Conservation (phyloP, 192 early-diverging fungal species). For the Coemansia sp. region DNA sequence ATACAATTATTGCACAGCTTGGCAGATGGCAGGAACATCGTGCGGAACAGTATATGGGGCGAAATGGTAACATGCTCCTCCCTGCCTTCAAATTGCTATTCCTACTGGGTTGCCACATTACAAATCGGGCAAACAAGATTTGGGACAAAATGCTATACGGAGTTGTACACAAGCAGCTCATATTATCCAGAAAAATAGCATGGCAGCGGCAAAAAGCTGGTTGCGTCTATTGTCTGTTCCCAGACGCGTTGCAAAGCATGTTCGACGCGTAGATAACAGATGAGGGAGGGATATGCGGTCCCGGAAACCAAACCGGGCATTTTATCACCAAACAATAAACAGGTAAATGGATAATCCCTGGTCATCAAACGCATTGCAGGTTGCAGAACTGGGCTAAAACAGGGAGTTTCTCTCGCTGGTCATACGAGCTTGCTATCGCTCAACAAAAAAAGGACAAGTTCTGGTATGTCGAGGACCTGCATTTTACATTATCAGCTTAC, state of each 20-base stretch:
- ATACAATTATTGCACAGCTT: not conserved
- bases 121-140: not conserved
- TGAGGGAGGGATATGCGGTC: not conserved
- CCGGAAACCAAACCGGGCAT: not conserved
- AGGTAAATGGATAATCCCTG: not conserved
- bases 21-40: not conserved
- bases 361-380: not conserved
- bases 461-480: too few relatives aligned
- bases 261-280: not conserved
- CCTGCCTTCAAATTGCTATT: not conserved
- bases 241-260: not conserved
- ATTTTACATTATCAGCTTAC: too few relatives aligned
- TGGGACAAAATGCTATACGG: not conserved
- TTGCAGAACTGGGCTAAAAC: not conserved
- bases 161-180: not conserved
- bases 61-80: not conserved
- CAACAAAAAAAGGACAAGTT: too few relatives aligned
- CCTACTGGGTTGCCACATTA: not conserved
- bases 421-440: too few relatives aligned
- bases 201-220: not conserved
- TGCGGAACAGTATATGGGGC: not conserved
- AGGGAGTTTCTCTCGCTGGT: not conserved
- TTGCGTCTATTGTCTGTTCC: not conserved
- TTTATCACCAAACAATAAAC: not conserved
- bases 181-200: too few relatives aligned